Conservation (phyloP, 208 protist genomes). For the Leishmania gerbilli region DNA sequence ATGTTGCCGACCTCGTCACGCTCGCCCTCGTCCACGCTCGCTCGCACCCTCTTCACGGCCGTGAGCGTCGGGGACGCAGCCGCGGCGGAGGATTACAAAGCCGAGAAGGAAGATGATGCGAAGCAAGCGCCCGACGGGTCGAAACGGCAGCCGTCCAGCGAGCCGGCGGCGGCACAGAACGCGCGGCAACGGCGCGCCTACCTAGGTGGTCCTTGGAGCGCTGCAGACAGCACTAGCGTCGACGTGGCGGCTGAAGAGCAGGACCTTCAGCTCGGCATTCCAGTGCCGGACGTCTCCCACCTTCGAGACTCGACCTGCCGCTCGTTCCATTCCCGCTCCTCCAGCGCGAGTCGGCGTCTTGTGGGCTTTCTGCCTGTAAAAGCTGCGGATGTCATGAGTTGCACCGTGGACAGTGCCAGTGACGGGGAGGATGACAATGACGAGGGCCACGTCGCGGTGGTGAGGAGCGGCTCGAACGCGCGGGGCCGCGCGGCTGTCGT, state of each 20-base stretch:
- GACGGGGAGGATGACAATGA: slow-evolving; percentile 11
- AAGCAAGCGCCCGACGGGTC: not conserved
- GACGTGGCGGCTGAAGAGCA: not conserved
- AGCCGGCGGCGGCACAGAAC: not conserved
- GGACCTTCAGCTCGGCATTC: slow-evolving; percentile 12
- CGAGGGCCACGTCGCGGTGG: slow-evolving; percentile 1
- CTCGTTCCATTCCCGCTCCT: slow-evolving; percentile 27
- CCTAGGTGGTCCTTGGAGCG: not conserved
- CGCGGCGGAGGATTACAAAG: not conserved
- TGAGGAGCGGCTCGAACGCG: not conserved
- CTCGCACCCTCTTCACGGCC: slow-evolving; percentile 18
- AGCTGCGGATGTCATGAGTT: slow-evolving; percentile 12
- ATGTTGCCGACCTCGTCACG: slow-evolving; percentile 13
- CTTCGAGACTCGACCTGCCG: slow-evolving; percentile 21
- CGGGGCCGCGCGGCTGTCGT: not conserved
- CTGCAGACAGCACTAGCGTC: not conserved
- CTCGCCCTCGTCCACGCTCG: slow-evolving; percentile 19
- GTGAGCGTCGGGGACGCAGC: slow-evolving; percentile 10
- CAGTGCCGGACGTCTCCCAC: slow-evolving; percentile 11
- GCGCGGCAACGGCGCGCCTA: slow-evolving; percentile 12
- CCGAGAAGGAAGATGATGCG: not conserved
- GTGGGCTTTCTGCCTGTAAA: slow-evolving; percentile 15
- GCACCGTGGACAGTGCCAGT: slow-evolving; percentile 5
- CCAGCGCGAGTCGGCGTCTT: slow-evolving; percentile 28
- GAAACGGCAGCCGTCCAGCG: not conserved